These are phyloP conservation scores for Arabis alpina DNA, from an alignment of 345 rosid species.

Conservation along the genomic window DNA sequence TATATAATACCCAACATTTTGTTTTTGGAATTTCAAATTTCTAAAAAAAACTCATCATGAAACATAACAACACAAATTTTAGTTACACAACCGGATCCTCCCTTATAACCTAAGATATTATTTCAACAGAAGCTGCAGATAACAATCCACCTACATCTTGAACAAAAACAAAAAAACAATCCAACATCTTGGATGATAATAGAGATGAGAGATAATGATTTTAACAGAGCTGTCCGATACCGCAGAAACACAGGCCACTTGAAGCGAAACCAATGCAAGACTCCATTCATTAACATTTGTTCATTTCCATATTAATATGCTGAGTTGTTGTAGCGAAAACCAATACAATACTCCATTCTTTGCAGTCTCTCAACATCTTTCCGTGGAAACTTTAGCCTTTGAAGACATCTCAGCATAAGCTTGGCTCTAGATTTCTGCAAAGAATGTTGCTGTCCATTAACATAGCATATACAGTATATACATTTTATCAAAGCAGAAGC, in stretches of 20 bases:
- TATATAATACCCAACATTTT: background rate
- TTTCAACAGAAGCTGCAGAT: background rate
- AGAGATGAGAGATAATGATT: constrained; percentile 2
- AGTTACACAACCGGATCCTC: background rate
- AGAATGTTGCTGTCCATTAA: constrained; percentile 27
- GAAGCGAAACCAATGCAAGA: background rate
- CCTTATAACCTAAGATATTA: background rate
- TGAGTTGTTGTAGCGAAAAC: background rate
- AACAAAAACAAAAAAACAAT: too few relatives aligned
- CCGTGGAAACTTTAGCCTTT: background rate
- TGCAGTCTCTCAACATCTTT: constrained; percentile 1
- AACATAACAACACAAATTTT: background rate
- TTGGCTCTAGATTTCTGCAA: constrained; percentile 36
- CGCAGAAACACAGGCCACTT: background rate
- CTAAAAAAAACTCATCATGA: background rate
- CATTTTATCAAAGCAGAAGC: constrained; percentile 5
- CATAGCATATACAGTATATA: constrained; percentile 8
- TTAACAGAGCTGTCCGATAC: background rate
- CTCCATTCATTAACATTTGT: constrained; percentile 11
- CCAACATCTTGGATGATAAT: background rate
- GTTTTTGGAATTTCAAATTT: background rate
- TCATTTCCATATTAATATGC: background rate
- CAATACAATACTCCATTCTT: background rate
- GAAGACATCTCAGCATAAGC: constrained; percentile 25
- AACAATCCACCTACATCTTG: background rate